Evolutionary conservation across 345 rosid genomes (phyloP).

Genomic region (Aquilaria yunnanensis): DNA sequence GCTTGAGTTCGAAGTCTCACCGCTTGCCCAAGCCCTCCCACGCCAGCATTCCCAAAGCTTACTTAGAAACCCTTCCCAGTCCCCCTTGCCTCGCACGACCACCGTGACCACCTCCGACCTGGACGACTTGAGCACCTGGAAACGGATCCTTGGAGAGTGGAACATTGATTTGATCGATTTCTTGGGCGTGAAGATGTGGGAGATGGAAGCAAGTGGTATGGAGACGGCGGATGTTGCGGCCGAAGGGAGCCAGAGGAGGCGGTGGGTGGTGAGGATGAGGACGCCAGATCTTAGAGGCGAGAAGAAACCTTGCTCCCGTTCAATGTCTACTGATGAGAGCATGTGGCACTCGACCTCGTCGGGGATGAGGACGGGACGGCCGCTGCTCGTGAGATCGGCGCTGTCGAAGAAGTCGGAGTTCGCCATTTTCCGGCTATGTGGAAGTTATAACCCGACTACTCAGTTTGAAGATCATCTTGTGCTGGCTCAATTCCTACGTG

Average conservation of each 20-base stretch:
- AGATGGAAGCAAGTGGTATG: constrained; percentile 41
- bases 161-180: constrained; percentile 77
- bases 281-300: constrained; percentile 49
- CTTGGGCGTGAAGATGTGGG: constrained; percentile 51
- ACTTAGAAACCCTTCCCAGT: constrained; percentile 62
- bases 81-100: constrained; percentile 81
- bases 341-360: constrained; percentile 71
- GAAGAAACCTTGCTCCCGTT: constrained; percentile 49
- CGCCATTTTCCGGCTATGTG: too few species aligned
- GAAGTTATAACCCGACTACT: too few species aligned
- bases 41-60: constrained; percentile 85
- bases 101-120: constrained; percentile 51
- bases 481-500: too few species aligned
- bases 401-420: constrained; percentile 20
- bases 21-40: constrained; percentile 69
- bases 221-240: constrained; percentile 28
- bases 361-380: constrained; percentile 70
- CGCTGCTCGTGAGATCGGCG: constrained; percentile 59
- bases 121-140: constrained; percentile 47
- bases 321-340: constrained; percentile 73
- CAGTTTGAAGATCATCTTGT: too few species aligned
- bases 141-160: constrained; percentile 75
- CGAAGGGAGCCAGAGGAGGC: constrained; percentile 77
- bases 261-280: constrained; percentile 78
- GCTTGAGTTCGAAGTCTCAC: constrained; percentile 21